Percentiles rank a stretch among this genome's conserved stretches.
phyloP scores from a whole-genome alignment of 331 rosid species.

The Spiraea crenata region DNA sequence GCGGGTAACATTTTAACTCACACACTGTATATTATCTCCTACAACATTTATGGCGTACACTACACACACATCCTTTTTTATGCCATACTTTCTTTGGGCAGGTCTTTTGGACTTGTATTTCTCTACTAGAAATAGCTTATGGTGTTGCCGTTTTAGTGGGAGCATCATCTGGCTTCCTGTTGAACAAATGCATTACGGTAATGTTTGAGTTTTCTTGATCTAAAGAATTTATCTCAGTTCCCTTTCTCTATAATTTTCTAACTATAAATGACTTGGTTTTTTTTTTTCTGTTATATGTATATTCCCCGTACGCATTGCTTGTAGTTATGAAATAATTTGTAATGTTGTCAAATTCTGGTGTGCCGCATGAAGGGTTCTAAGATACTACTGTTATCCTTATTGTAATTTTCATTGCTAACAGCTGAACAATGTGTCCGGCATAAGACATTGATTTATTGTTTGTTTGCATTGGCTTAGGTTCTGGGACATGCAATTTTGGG shows the following conservation, averaged over 20 bases:
- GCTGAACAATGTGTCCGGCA: conserved; percentile 16
- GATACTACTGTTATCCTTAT: conserved; percentile 6
- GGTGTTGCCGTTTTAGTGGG: conserved; percentile 72
- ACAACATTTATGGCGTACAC: not conserved
- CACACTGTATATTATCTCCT: not conserved
- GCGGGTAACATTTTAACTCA: conserved; percentile 43
- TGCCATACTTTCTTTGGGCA: conserved; percentile 37
- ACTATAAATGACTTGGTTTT: not conserved
- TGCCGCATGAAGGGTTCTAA: not conserved
- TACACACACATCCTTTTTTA: not conserved
- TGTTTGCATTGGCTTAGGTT: conserved; percentile 44
- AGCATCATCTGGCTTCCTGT: conserved; percentile 59
- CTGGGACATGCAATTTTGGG: conserved; percentile 70
- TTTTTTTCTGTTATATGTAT: not conserved
- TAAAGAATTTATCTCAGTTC: not conserved
- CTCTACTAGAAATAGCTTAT: conserved; percentile 85
- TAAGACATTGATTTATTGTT: conserved; percentile 17
- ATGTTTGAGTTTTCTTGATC: conserved; percentile 19
- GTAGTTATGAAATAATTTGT: not conserved
- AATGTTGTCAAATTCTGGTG: not conserved
- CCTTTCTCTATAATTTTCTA: not conserved
- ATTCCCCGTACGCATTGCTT: not conserved
- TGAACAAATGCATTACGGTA: conserved; percentile 88
- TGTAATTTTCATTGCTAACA: not conserved
- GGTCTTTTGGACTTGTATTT: conserved; percentile 93